These are phyloP conservation scores for Haematococcus lacustris DNA, from an alignment of 139 green algal species.

Conservation along the genomic window DNA sequence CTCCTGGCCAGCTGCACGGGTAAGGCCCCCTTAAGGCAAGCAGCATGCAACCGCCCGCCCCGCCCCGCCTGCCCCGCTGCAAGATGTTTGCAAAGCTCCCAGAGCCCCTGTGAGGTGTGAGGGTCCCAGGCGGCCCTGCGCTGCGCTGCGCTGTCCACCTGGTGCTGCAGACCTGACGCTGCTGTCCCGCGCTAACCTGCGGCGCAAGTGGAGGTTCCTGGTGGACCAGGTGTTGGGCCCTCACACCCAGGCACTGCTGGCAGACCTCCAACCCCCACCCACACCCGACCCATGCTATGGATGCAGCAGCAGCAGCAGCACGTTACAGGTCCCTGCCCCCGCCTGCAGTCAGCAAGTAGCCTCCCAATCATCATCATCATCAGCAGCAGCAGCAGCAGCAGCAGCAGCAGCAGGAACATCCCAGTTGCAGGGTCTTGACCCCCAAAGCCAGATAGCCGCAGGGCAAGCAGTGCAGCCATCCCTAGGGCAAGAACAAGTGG, in stretches of 20 bases:
- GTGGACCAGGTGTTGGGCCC: background rate
- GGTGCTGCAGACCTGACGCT: background rate
- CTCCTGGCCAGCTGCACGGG: no score
- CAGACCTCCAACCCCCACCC: background rate
- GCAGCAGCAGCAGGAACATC: background rate
- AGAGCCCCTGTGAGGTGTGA: no score
- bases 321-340: background rate
- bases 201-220: slow-evolving; percentile 6
- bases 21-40: no score
- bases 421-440: no score
- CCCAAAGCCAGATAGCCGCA: no score
- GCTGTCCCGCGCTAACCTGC: background rate
- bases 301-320: background rate
- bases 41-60: no score
- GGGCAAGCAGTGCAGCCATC: no score
- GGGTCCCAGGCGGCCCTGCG: no score
- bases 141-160: no score
- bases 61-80: no score
- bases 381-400: background rate
- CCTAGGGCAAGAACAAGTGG: no score
- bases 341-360: background rate
- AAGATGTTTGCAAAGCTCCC: no score
- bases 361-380: background rate
- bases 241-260: background rate
- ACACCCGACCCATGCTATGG: background rate